Base-by-base conservation (phyloP, 176 grass and related monocot species). In the Dactylis glomerata region DNA sequence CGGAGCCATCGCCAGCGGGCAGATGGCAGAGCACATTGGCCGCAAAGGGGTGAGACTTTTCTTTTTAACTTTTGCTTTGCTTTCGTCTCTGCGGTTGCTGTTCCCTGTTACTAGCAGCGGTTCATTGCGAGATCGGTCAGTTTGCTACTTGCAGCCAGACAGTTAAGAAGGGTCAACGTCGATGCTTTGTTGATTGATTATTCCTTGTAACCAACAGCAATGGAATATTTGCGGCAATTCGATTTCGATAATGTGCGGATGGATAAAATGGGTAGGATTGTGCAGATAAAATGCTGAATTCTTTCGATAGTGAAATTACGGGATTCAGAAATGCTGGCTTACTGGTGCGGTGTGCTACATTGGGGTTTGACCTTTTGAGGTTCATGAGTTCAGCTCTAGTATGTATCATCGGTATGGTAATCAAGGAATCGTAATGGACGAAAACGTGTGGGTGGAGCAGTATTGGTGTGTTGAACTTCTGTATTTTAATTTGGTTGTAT, bases 21-120 rank as follows among this genome's bases (percentile, higher is more conserved):
- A 99, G 87, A 99, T 99, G 44, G 88, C 96, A 0, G 93, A 99
- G 86, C 85, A 99, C 85, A 89, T 99, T 42, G 93, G 96, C 3
- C 87, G 96, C 6, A 99, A 99, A 89, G 96, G 96, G 87, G 96
- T 94, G 51, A 85, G 84, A 67, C 41, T 56, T 3, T 22, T 10
- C 10, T 8, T 20, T 16, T 16, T 63, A 17, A 13, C 19, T 11
- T 0, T 24, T 42, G 4, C 2, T 41, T 5, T 57, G 49, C 10
- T 56, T 82, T 15, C 20, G 8, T 33, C 19, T 19, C 13, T 68
- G 19, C 32, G 34, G 73, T n/a, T 55, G 2, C 23, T 71, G 69
- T 17, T 11, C 12, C 19, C 13, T 65, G 55, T 52, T 50, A 38
- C 54, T 56, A 68, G 5, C 22, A 24, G 4, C 7, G 3, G 38